A percentile compares a stretch with the other conserved stretches of the same genome.
These are phyloP conservation scores for Termitomyces sp. DNA, from an alignment of 768 basidiomycete species.

Conservation along the genomic window DNA sequence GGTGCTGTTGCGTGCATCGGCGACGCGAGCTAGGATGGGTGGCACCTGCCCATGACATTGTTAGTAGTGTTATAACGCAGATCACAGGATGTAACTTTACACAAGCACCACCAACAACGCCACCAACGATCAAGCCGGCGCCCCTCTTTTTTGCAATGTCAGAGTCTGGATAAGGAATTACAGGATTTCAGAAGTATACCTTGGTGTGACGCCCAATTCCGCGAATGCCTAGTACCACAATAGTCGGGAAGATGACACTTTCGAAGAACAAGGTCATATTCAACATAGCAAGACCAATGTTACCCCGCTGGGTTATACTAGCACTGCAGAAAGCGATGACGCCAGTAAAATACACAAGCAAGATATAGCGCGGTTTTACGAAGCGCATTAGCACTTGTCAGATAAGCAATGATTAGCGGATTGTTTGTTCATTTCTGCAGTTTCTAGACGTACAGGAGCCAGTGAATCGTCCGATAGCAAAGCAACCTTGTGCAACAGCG, in stretches of 20 bases:
- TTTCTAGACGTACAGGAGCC: slow-evolving; percentile 20
- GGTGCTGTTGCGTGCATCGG: slow-evolving; percentile 25
- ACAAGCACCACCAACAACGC: slow-evolving; percentile 27
- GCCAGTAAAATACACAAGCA: slow-evolving; percentile 21
- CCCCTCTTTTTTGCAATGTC: slow-evolving; percentile 17
- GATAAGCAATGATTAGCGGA: not conserved
- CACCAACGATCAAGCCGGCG: slow-evolving; percentile 26
- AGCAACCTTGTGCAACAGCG: slow-evolving; percentile 27
- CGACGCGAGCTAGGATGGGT: slow-evolving; percentile 24
- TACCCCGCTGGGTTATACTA: slow-evolving; percentile 24
- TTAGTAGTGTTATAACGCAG: not conserved
- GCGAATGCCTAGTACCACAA: slow-evolving; percentile 27
- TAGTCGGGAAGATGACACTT: slow-evolving; percentile 31
- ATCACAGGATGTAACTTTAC: slow-evolving; percentile 10
- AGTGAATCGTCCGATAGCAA: slow-evolving; percentile 25
- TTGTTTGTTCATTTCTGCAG: not conserved
- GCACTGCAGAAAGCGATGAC: slow-evolving; percentile 25
- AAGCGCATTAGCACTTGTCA: slow-evolving; percentile 22
- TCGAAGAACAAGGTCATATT: slow-evolving; percentile 28
- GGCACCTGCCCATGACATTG: slow-evolving; percentile 16
- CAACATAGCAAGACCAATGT: slow-evolving; percentile 25
- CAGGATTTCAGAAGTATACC: not conserved
- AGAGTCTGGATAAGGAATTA: not conserved
- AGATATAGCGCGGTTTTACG: slow-evolving; percentile 23
- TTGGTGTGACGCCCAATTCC: slow-evolving; percentile 28